These are phyloP conservation scores for Penicillium hordei DNA, from an alignment of 2,329 filamentous ascomycete species.

Conservation along the genomic window DNA sequence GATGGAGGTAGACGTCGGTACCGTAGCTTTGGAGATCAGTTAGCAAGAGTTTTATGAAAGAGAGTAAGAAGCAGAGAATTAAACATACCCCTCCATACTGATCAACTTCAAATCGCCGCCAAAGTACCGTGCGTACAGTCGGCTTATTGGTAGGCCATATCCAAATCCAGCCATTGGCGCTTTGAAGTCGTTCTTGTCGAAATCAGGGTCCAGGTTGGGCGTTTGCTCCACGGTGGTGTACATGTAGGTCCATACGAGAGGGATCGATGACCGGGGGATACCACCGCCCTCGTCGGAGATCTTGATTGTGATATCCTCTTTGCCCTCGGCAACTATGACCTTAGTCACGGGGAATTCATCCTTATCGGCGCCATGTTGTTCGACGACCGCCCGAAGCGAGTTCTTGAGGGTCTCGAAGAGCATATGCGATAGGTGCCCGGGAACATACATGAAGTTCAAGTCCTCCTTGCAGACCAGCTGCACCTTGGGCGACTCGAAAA, in stretches of 20 bases:
- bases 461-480: conserved; percentile 94
- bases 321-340: conserved; percentile 94
- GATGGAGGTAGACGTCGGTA: conserved; percentile 96
- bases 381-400: conserved; percentile 92
- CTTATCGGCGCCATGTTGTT: conserved; percentile 91
- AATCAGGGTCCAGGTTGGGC: conserved; percentile 91
- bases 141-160: conserved; percentile 92
- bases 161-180: conserved; percentile 98
- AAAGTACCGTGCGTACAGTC: conserved; percentile 94
- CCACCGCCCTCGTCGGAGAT: conserved; percentile 95
- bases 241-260: conserved; percentile 99
- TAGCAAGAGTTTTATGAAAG: neutral
- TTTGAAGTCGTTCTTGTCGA: conserved; percentile 99
- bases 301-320: conserved; percentile 99
- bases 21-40: conserved; percentile 67
- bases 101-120: conserved; percentile 96
- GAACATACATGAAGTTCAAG: conserved; percentile 99
- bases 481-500: conserved; percentile 95
- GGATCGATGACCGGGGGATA: conserved; percentile 88
- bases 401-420: conserved; percentile 99
- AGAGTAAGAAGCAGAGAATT: conserved; percentile 13
- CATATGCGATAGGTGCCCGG: conserved; percentile 98
- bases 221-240: conserved; percentile 98
- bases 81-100: conserved; percentile 93
- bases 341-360: conserved; percentile 96